A percentile compares a stretch with the other conserved stretches of the same genome.
These are phyloP conservation scores for Vitis labrusca DNA, from an alignment of 164 flowering plant species.

Conservation along the genomic window DNA sequence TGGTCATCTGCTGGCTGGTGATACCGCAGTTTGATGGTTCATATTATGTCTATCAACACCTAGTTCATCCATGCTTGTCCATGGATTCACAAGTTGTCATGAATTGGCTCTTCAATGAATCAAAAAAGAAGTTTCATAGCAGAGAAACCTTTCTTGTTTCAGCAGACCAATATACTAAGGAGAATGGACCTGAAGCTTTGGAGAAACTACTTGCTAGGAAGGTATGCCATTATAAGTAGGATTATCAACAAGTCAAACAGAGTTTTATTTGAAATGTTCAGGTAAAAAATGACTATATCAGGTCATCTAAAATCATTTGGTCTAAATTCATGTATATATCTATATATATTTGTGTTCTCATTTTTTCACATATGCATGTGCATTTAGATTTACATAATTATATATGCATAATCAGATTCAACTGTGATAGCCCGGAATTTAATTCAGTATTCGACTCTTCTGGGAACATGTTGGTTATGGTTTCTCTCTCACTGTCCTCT, in stretches of 20 bases:
- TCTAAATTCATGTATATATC: too few relatives aligned
- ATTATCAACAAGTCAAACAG: not conserved
- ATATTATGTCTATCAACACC: conserved; percentile 17
- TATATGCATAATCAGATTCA: too few relatives aligned
- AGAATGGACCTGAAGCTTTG: conserved; percentile 26
- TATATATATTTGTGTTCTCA: too few relatives aligned
- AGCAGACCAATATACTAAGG: conserved; percentile 13
- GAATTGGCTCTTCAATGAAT: not conserved
- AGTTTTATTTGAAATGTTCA: not conserved
- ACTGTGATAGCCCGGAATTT: too few relatives aligned
- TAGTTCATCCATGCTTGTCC: conserved; percentile 18
- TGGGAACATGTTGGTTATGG: too few relatives aligned
- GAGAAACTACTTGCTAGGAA: conserved; percentile 16
- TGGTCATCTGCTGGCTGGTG: conserved; percentile 16
- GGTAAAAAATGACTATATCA: not conserved
- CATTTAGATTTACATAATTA: too few relatives aligned
- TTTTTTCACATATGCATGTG: too few relatives aligned
- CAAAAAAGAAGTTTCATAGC: not conserved
- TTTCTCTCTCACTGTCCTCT: too few relatives aligned
- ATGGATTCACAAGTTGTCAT: not conserved
- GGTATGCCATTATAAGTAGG: conserved; percentile 10
- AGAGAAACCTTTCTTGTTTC: conserved; percentile 12
- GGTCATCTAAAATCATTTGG: too few relatives aligned
- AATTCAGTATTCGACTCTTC: not conserved
- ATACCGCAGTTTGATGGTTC: conserved; percentile 21